phyloP scores from a whole-genome alignment of 2,329 filamentous ascomycete genomes.

The Fusarium setosum region DNA sequence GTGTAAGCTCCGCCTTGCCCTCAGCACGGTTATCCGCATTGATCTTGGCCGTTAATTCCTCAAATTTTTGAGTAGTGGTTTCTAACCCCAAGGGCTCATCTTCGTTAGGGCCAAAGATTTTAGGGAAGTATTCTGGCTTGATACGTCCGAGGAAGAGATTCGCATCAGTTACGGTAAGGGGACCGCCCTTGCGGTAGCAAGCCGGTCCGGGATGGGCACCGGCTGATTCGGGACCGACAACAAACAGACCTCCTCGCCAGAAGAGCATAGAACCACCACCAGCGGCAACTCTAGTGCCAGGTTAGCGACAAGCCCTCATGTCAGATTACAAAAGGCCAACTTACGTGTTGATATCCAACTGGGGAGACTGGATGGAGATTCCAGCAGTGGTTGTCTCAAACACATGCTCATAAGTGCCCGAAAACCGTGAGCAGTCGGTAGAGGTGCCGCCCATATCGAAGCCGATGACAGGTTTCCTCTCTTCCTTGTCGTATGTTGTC shows the following conservation, averaged over 20 bases:
- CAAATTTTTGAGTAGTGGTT: slow-evolving; percentile 53
- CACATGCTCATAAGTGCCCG: slow-evolving; percentile 53
- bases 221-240: slow-evolving; percentile 78
- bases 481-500: slow-evolving; percentile 76
- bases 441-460: slow-evolving; percentile 81
- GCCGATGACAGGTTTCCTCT: slow-evolving; percentile 77
- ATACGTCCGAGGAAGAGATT: slow-evolving; percentile 74
- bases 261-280: slow-evolving; percentile 78
- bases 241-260: slow-evolving; percentile 78
- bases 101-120: slow-evolving; percentile 78
- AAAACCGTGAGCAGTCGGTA: slow-evolving; percentile 79
- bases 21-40: too few species aligned
- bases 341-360: slow-evolving; percentile 86
- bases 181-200: slow-evolving; percentile 79
- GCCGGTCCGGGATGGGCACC: slow-evolving; percentile 78
- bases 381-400: slow-evolving; percentile 85
- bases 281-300: too few species aligned
- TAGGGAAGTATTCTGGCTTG: slow-evolving; percentile 74
- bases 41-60: slow-evolving; percentile 54
- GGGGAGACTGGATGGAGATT: slow-evolving; percentile 81
- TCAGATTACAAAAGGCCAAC: too few species aligned
- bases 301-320: too few species aligned
- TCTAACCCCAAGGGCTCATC: slow-evolving; percentile 62
- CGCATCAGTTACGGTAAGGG: slow-evolving; percentile 78
- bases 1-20: slow-evolving; percentile 39